phyloP scores from a whole-genome alignment of 179 eudicot genomes.

The Sideroxylon spinosum region DNA sequence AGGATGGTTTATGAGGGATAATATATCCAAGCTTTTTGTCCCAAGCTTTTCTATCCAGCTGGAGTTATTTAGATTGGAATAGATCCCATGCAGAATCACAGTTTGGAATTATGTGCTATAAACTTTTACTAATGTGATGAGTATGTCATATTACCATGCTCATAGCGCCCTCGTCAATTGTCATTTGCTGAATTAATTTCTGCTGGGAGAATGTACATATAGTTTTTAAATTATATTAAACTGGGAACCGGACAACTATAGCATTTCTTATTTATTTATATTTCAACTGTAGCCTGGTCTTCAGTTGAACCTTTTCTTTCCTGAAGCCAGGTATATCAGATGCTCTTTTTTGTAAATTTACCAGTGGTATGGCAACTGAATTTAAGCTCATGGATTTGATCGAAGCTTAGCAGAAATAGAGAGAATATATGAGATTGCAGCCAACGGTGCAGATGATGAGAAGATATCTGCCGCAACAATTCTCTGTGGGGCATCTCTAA shows the following conservation, averaged over 20 bases:
- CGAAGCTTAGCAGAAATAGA: conserved; percentile 99
- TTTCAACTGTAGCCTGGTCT: conserved; percentile 21
- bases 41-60: too few relatives aligned
- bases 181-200: too few relatives aligned
- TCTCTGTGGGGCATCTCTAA: conserved; percentile 85
- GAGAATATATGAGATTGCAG: conserved; percentile 74
- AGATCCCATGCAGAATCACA: too few relatives aligned
- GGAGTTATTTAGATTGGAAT: too few relatives aligned
- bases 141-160: too few relatives aligned
- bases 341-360: conserved; percentile 29
- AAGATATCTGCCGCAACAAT: conserved; percentile 77
- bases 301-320: conserved; percentile 27
- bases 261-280: neutral
- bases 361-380: conserved; percentile 60
- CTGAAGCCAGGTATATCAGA: conserved; percentile 40
- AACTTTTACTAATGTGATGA: too few relatives aligned
- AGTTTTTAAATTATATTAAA: neutral
- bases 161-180: too few relatives aligned
- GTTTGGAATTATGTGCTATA: too few relatives aligned
- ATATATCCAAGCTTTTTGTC: too few relatives aligned
- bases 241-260: neutral
- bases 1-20: too few relatives aligned
- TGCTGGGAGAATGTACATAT: too few relatives aligned
- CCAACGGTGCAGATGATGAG: conserved; percentile 81
- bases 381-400: conserved; percentile 73